A percentile compares a stretch with the other conserved stretches of the same genome.
Conservation (phyloP, 345 rosid genomes). For the Hypericum androsaemum region DNA sequence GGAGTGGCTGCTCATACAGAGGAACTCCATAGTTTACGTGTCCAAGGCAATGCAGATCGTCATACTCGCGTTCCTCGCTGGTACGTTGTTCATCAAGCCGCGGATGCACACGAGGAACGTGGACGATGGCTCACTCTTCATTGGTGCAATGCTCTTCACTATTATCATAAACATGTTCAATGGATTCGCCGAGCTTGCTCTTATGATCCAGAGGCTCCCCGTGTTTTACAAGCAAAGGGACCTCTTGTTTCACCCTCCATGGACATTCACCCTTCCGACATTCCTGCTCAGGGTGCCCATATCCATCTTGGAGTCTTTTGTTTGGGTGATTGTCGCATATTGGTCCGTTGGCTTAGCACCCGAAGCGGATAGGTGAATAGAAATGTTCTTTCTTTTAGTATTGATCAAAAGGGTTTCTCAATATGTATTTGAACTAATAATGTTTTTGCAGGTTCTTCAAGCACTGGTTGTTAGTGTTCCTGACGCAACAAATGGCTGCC, state of each 20-base stretch:
- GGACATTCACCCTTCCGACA: slow-evolving; percentile 73
- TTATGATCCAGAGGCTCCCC: slow-evolving; percentile 64
- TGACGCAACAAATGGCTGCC: slow-evolving; percentile 81
- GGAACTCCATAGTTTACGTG: slow-evolving; percentile 60
- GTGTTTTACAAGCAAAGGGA: slow-evolving; percentile 93
- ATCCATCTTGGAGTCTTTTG: slow-evolving; percentile 56
- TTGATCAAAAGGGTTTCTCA: too few relatives aligned
- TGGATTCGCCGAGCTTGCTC: slow-evolving; percentile 71
- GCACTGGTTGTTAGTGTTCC: slow-evolving; percentile 49
- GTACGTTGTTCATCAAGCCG: slow-evolving; percentile 57
- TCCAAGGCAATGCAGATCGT: slow-evolving; percentile 63
- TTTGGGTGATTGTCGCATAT: slow-evolving; percentile 59
- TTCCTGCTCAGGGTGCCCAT: slow-evolving; percentile 56
- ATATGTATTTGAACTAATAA: too few relatives aligned
- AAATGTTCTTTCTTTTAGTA: background rate
- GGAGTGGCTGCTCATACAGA: slow-evolving; percentile 60
- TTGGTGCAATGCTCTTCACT: slow-evolving; percentile 48
- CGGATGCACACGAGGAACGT: slow-evolving; percentile 48
- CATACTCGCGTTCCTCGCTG: slow-evolving; percentile 38
- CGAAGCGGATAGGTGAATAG: slow-evolving; percentile 47
- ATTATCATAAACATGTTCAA: slow-evolving; percentile 79
- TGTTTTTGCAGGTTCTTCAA: slow-evolving; percentile 62
- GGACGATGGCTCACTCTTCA: slow-evolving; percentile 36
- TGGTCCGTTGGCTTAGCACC: slow-evolving; percentile 69
- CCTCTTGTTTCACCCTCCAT: slow-evolving; percentile 67